Conservation (phyloP, 495 filamentous ascomycete genomes). For the Paragyromitra xinjiangensis region DNA sequence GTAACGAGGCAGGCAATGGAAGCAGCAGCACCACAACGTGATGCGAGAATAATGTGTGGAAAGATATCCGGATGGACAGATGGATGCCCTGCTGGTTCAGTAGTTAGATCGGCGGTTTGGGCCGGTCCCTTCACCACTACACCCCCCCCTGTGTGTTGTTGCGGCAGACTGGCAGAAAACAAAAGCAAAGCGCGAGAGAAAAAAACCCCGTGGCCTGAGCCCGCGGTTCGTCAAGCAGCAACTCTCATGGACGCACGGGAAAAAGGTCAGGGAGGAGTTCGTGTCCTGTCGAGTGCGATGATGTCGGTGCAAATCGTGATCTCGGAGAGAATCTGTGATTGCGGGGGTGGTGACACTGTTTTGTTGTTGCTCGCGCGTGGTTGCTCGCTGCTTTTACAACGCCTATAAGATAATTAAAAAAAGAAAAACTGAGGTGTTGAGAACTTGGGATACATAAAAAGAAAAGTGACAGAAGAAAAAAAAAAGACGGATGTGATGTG, state of each 20-base stretch:
- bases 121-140: not conserved
- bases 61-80: slow-evolving; percentile 53
- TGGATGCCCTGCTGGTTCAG: slow-evolving; percentile 43
- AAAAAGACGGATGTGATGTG: slow-evolving; percentile 24
- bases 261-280: slow-evolving; percentile 36
- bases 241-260: slow-evolving; percentile 44
- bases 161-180: slow-evolving; percentile 34
- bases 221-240: slow-evolving; percentile 28
- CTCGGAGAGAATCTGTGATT: slow-evolving; percentile 53
- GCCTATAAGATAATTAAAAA: slow-evolving; percentile 1
- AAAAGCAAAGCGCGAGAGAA: slow-evolving; percentile 18
- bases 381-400: slow-evolving; percentile 38
- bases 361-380: slow-evolving; percentile 43
- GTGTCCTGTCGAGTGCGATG: slow-evolving; percentile 52
- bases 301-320: slow-evolving; percentile 53
- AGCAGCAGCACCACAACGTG: slow-evolving; percentile 40
- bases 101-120: slow-evolving; percentile 33
- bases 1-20: not conserved
- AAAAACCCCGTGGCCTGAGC: slow-evolving; percentile 1
- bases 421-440: slow-evolving; percentile 42
- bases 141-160: slow-evolving; percentile 35
- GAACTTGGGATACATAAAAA: slow-evolving; percentile 23
- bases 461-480: slow-evolving; percentile 35
- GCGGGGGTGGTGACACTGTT: slow-evolving; percentile 53
- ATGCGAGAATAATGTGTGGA: slow-evolving; percentile 45